Conservation (phyloP, 2,329 filamentous ascomycete species). For the Metarhizium brunneum region DNA sequence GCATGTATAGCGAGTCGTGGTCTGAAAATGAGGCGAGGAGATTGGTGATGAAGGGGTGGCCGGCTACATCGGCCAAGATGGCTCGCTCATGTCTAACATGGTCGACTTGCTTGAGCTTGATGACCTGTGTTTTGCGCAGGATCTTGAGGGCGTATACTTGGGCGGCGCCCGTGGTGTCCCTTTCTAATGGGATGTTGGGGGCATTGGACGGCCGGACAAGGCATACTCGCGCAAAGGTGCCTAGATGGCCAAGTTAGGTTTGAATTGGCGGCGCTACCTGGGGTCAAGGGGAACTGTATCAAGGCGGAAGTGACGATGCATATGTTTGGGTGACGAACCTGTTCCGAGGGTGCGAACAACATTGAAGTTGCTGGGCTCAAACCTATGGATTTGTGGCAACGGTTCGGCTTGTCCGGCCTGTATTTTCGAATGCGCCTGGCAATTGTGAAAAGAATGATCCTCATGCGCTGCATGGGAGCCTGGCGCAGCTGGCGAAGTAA, state of each 20-base stretch:
- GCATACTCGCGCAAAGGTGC: constrained; percentile 76
- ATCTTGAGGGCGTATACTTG: constrained; percentile 75
- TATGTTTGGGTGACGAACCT: constrained; percentile 33
- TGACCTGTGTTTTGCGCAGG: constrained; percentile 61
- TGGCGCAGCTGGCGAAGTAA: constrained; percentile 8
- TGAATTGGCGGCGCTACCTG: background rate
- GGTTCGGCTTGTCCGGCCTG: constrained; percentile 6
- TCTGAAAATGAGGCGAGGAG: constrained; percentile 74
- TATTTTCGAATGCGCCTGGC: background rate
- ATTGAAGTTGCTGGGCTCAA: constrained; percentile 49
- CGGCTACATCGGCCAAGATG: constrained; percentile 67
- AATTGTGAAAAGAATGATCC: background rate
- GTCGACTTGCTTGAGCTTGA: constrained; percentile 78
- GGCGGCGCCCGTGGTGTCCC: constrained; percentile 20
- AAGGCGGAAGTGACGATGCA: background rate
- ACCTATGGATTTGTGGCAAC: constrained; percentile 18
- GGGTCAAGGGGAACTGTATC: background rate
- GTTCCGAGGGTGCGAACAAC: constrained; percentile 70
- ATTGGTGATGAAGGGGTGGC: constrained; percentile 76
- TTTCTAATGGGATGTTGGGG: constrained; percentile 22
- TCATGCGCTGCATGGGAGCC: constrained; percentile 4
- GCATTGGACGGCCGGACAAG: constrained; percentile 57
- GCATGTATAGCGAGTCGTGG: constrained; percentile 69
- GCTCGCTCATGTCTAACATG: constrained; percentile 77
- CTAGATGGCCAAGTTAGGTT: constrained; percentile 23